phyloP scores from a whole-genome alignment of 176 grass and related monocot genomes.

The barley (Hordeum vulgare) region MorexV3_pseudomolecules_assembly NC_058518.1:459033745-459034244 shows the following conservation, averaged over 20 bases:
- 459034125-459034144: not conserved
- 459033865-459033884: constrained; percentile 80
- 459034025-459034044: not conserved
- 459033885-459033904: constrained; percentile 92
- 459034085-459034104: not conserved
- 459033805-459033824: not conserved
- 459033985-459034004: constrained; percentile 88
- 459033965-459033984: constrained; percentile 65
- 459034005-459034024: constrained; percentile 69
- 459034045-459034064: not conserved
- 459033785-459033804: not conserved
- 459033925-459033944: constrained; percentile 59
- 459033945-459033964: constrained; percentile 51
- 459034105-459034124: not conserved
- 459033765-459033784: constrained; percentile 33
- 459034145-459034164: not conserved
- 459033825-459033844: constrained; percentile 17
- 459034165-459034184: not conserved
- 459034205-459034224: not conserved
- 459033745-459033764: constrained; percentile 96
- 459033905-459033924: constrained; percentile 81
- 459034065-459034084: not conserved
- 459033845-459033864: constrained; percentile 91
- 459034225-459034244: not conserved
- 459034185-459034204: not conserved